Evolutionary conservation across 2,329 filamentous ascomycete genomes (phyloP).

Genomic region (Monosporascus sp.): DNA sequence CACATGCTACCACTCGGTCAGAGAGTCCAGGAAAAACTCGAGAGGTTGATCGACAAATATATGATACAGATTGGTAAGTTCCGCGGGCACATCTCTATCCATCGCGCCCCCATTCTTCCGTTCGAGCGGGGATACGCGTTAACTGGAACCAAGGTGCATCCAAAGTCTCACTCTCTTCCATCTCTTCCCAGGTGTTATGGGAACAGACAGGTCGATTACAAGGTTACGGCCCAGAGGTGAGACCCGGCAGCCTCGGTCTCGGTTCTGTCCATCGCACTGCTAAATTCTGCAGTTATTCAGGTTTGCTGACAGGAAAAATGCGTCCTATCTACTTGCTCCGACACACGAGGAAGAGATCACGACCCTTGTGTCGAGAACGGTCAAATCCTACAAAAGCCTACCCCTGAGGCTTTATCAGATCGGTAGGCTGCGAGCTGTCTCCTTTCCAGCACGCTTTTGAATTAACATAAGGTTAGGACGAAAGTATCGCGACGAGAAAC

Average conservation of each 20-base stretch:
- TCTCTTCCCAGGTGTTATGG: constrained; percentile 85
- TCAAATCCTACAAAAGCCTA: constrained; percentile 79
- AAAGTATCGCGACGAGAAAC: constrained; percentile 90
- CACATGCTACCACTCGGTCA: constrained; percentile 85
- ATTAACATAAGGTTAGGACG: constrained; percentile 47
- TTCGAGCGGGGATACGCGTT: background rate
- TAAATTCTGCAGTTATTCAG: constrained; percentile 61
- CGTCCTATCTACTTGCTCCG: constrained; percentile 72
- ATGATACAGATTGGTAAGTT: constrained; percentile 68
- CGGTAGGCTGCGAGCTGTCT: constrained; percentile 42
- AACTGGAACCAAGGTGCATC: constrained; percentile 17
- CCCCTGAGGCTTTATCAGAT: constrained; percentile 89
- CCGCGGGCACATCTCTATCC: background rate
- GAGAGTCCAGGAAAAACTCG: constrained; percentile 83
- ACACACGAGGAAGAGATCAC: constrained; percentile 99
- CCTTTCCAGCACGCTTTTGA: background rate
- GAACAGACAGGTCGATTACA: constrained; percentile 74
- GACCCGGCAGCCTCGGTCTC: constrained; percentile 1
- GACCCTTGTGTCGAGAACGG: constrained; percentile 62
- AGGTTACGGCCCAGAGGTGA: constrained; percentile 65
- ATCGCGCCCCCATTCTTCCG: background rate
- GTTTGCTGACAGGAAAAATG: constrained; percentile 71
- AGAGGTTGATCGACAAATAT: constrained; percentile 78
- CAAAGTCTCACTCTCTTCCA: constrained; percentile 69
- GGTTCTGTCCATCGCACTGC: constrained; percentile 5